phyloP scores from a whole-genome alignment of 2,329 filamentous ascomycete species.

The Ceratocystis cubensis region DNA sequence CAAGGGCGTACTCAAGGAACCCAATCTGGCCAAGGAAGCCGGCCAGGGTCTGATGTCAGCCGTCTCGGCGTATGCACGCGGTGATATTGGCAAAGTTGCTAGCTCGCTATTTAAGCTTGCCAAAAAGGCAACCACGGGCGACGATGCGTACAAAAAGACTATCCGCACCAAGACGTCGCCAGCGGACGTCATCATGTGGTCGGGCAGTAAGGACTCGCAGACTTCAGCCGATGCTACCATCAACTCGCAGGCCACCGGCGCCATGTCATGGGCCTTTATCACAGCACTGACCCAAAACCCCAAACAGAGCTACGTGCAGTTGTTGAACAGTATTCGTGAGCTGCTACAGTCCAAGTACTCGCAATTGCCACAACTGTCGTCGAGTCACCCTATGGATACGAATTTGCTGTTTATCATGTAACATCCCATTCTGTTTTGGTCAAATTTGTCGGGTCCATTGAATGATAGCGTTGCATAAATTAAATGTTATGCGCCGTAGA shows the following conservation, averaged over 20 bases:
- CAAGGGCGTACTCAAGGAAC: constrained; percentile 59
- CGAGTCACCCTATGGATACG: constrained; percentile 71
- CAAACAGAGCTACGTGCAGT: constrained; percentile 79
- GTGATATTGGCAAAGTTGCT: constrained; percentile 66
- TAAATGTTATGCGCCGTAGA: no score
- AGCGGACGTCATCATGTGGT: constrained; percentile 88
- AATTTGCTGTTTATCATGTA: constrained; percentile 53
- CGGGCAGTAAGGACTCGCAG: constrained; percentile 78
- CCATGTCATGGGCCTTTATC: constrained; percentile 91
- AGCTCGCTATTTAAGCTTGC: constrained; percentile 62
- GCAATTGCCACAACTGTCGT: constrained; percentile 83
- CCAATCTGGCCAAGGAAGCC: constrained; percentile 59
- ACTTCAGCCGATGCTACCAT: constrained; percentile 81
- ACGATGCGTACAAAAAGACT: constrained; percentile 60
- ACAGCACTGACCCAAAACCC: constrained; percentile 72
- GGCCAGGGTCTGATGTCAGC: constrained; percentile 53
- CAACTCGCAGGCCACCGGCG: constrained; percentile 69
- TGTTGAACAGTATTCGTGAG: constrained; percentile 80
- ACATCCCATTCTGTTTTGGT: not conserved
- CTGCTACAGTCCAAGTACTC: constrained; percentile 67
- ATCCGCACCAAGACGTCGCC: constrained; percentile 74
- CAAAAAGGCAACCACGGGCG: constrained; percentile 60
- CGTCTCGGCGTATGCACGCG: constrained; percentile 62
- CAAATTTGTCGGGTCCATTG: not conserved
- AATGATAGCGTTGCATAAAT: not conserved